Evolutionary conservation across 192 early-diverging fungal genomes (phyloP), one percentile per base, ranked within the genome.

Genomic region (Neocallimastix lanati): DNA sequence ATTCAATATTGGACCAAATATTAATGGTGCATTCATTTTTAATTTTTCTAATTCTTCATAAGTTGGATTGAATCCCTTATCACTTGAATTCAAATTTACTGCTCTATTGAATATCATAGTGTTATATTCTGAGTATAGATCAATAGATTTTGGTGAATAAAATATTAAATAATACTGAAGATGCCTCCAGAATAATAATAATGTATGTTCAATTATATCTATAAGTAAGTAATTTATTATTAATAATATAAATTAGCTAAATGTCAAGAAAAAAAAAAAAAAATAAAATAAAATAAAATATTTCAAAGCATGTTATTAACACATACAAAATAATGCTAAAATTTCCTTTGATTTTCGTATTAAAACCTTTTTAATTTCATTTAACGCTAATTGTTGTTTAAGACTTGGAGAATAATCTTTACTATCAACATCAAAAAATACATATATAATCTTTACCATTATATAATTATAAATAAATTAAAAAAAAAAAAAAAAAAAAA

Each of bases 141-240:
- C 50, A 27, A 67, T 67, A 5, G 50, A 67, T 67, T 67, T 18
- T 25, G 50, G 50, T n/a, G 50, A 21, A 67, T 67, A 67, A 25
- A 67, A 67, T 25, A 16, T 67, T 67, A 67, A 67, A 21, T 88
- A 92, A 80, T 87, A 90, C 35, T 90, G 86, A 78, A 94, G 82
- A 80, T 94, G 93, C 6, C 91, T 86, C 93, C 93, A 94, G 78
- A 93, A 80, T 81, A 94, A 82, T 37, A 92, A 86, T 36, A 93
- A 82, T 0, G 88, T 80, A 36, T 83, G 82, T 35, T 83, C 82
- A 30, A 82, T 76, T 25, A 83, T 78, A 88, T 86, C 82, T 91
- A 88, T n/a, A n/a, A n/a, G n/a, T n/a, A n/a, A n/a, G n/a, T n/a
- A n/a, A n/a, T n/a, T n/a, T n/a, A n/a, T n/a, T n/a, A n/a, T n/a